These are phyloP conservation scores for Podaxis pistillaris DNA, from an alignment of 768 basidiomycete genomes.

Conservation along the genomic window DNA sequence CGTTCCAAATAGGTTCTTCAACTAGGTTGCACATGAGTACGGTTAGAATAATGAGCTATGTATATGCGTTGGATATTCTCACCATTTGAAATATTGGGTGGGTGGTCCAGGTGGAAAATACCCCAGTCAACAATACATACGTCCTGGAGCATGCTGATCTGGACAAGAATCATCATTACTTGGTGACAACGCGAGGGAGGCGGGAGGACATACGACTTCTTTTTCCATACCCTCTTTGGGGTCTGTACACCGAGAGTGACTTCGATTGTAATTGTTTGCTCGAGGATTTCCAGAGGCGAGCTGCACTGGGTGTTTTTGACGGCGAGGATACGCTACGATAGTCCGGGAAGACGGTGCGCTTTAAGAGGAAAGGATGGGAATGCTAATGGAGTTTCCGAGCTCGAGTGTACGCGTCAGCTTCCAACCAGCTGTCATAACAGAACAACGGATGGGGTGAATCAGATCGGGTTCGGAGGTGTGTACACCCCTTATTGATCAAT, in stretches of 20 bases:
- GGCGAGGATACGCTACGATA: conserved; percentile 15
- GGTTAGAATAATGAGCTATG: too few species aligned
- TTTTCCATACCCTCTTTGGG: not conserved
- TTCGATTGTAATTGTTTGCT: conserved; percentile 17
- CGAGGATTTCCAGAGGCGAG: conserved; percentile 22
- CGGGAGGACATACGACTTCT: too few species aligned
- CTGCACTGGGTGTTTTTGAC: conserved; percentile 19
- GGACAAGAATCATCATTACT: too few species aligned
- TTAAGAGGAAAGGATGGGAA: conserved; percentile 25
- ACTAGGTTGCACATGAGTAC: too few species aligned
- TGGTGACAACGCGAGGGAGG: too few species aligned
- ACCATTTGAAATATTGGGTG: too few species aligned
- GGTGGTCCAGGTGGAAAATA: too few species aligned
- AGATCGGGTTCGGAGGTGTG: conserved; percentile 15
- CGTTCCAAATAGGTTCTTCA: too few species aligned
- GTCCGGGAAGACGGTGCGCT: conserved; percentile 17
- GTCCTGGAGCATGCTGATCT: too few species aligned
- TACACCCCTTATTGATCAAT: too few species aligned
- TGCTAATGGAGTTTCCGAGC: conserved; percentile 21
- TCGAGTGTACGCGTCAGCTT: conserved; percentile 25
- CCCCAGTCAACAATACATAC: too few species aligned
- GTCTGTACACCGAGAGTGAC: conserved; percentile 5
- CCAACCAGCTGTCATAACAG: conserved; percentile 18
- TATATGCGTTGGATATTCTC: too few species aligned
- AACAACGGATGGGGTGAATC: conserved; percentile 18